Base-by-base conservation (phyloP, 192 early-diverging fungal genomes). In the Coemansia pectinata region DNA sequence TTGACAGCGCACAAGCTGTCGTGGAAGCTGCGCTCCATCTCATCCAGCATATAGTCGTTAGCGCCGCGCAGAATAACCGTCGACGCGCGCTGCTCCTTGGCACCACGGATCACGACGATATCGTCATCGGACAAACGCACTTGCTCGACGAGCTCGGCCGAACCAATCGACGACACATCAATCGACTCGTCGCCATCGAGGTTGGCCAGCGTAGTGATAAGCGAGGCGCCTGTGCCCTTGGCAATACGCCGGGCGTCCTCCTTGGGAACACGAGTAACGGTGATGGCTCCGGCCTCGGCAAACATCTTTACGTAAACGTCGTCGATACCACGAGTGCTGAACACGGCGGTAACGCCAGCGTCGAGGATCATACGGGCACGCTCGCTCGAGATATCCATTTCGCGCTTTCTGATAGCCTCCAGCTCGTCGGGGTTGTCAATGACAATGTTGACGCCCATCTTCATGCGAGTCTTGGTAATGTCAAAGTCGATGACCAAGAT, bases 311-410 rank as follows among this genome's bases (percentile, higher is more conserved):
- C 85, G 81, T 96, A 99, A 77, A 98, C 85, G 64, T 99, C 98
- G 85, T 99, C 98, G 75, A 99, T 97, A 62, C 98, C 98, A 76
- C 98, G 97, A 38, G 98, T 99, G 44, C 96, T 99, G 65, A 99
- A 81, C 48, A 99, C 88, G 29, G 98, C 98, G 70, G 97, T 99
- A 47, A 96, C 96, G 25, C 98, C 98, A 9, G 98, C 90, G 27
- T 81, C 91, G 33, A 99, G 82, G 73, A 99, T 96, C 85, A 98
- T 97, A 70, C 95, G 86, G 63, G 96, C 96, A 34, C 95, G 88
- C 78, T 99, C 98, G 27, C 93, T 90, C 0, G 98, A 98, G 64
- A 99, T 98, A 59, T 93, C 95, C 63, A 92, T 91, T 80, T 98
- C 98, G 65, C 96, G 94, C 67, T 76, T 71, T 66, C 98, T 88